Evolutionary conservation across 2,329 filamentous ascomycete genomes (phyloP), one percentile per base, ranked within the genome.

Genomic region (Pseudogymnoascus sp.): DNA sequence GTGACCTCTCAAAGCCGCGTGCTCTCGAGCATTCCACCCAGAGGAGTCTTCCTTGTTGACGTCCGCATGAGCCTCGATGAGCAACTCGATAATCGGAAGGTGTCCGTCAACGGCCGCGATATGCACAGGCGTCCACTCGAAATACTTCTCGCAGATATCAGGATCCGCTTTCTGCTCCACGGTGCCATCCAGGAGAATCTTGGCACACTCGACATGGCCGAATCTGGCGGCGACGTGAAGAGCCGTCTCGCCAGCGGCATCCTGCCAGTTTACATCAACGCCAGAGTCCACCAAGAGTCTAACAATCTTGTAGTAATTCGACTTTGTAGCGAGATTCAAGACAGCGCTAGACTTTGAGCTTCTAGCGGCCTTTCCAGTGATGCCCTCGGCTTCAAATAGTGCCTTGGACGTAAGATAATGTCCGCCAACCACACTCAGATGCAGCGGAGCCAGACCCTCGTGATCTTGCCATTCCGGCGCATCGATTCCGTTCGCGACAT

Each of bases 61-160:
- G 64, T 96, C 85, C 0, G 91, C 91, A 1, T 91, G 91, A 22
- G 89, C 88, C 59, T 88, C 84, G 41, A 96, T 83, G 4, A 99
- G 81, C 24, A 95, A 79, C 71, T 92, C 83, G 0, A 90, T 90
- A 41, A 96, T 85, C 0, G 82, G 77, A 10, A 91, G 75, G 67
- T 92, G 89, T 0, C 93, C 93, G 71, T 99, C 93, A 2, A 98
- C 93, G 62, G 89, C 90, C 8, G 93, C 91, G 67, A 96, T 89
- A 72, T 96, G 95, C 11, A 99, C 79, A n/a, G 95, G 91, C 0
- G 95, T 97, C 93, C 95, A 99, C 2, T 89, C 86, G 72, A 96
- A 98, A 0, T 89, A 89, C 62, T 89, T 89, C 72, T 99, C 95
- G 0, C 83, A 78, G 37, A 96, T 78, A 69, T 96, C 89, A 0